A percentile compares a stretch with the other conserved stretches of the same genome.
These are phyloP conservation scores for Quercus gilva DNA, from an alignment of 306 rosid species.

Conservation along the genomic window DNA sequence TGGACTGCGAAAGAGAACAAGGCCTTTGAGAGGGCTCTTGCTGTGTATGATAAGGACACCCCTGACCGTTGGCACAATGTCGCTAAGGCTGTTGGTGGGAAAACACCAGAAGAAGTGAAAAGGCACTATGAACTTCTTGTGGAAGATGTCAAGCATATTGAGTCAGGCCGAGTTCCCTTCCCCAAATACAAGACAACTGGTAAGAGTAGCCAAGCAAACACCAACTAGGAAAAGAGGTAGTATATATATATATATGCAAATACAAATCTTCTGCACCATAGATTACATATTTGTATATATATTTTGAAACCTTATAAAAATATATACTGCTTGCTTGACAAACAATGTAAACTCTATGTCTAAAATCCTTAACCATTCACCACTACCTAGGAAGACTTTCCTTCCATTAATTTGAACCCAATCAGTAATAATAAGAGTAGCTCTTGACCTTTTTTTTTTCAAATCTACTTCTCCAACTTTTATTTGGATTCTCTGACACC, in stretches of 20 bases:
- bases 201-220: constrained; percentile 7
- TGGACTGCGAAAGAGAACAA: constrained; percentile 93
- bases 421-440: not conserved
- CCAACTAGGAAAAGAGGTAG: constrained; percentile 61
- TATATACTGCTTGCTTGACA: constrained; percentile 4
- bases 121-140: constrained; percentile 76
- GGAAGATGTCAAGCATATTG: constrained; percentile 72
- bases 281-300: not conserved
- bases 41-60: constrained; percentile 83
- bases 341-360: not conserved
- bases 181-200: constrained; percentile 62
- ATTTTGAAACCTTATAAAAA: not conserved
- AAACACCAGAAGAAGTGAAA: constrained; percentile 83
- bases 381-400: constrained; percentile 2
- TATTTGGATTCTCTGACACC: not conserved
- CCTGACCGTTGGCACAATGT: constrained; percentile 93
- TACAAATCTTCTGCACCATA: too few species aligned
- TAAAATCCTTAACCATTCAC: not conserved
- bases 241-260: not conserved
- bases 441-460: not conserved
- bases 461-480: not conserved
- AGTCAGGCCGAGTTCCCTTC: constrained; percentile 75
- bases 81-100: constrained; percentile 82
- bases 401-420: not conserved
- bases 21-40: constrained; percentile 90